phyloP scores from a whole-genome alignment of 1,139 yeast species.

The Debaryomyces subglobosus region DNA sequence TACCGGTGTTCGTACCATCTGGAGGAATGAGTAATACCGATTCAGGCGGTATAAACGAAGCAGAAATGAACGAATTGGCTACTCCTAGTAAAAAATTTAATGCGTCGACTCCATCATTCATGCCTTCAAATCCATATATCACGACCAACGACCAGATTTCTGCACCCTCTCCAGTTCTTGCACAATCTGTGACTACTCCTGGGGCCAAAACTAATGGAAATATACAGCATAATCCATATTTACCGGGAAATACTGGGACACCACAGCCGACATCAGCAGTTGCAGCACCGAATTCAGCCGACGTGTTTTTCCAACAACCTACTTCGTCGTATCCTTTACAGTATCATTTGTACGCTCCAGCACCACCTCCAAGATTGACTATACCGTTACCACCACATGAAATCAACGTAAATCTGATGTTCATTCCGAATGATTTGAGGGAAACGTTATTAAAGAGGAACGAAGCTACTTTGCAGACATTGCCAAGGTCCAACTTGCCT shows the following conservation, averaged over 20 bases:
- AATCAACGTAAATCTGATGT: slow-evolving; percentile 67
- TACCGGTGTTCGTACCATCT: slow-evolving; percentile 61
- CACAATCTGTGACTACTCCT: slow-evolving; percentile 11
- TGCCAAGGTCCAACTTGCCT: slow-evolving; percentile 66
- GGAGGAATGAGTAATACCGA: slow-evolving; percentile 10
- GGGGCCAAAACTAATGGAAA: slow-evolving; percentile 7
- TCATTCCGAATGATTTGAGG: slow-evolving; percentile 72
- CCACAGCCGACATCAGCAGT: slow-evolving; percentile 11
- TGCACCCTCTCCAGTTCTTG: slow-evolving; percentile 10
- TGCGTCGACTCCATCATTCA: slow-evolving; percentile 37
- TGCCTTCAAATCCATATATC: slow-evolving; percentile 27
- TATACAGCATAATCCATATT: slow-evolving; percentile 25
- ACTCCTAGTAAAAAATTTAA: slow-evolving; percentile 31
- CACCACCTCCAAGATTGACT: slow-evolving; percentile 73
- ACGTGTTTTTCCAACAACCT: slow-evolving; percentile 25
- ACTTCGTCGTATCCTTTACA: slow-evolving; percentile 61
- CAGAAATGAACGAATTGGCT: neutral
- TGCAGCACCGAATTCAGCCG: slow-evolving; percentile 15
- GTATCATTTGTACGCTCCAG: slow-evolving; percentile 88
- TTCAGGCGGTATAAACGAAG: neutral
- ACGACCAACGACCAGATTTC: slow-evolving; percentile 6
- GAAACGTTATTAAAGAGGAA: slow-evolving; percentile 73
- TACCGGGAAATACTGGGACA: slow-evolving; percentile 15
- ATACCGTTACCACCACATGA: slow-evolving; percentile 69
- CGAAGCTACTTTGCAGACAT: slow-evolving; percentile 76